phyloP scores from a whole-genome alignment of 75 land plant genomes.

The Pseudotsuga menziesii region DNA sequence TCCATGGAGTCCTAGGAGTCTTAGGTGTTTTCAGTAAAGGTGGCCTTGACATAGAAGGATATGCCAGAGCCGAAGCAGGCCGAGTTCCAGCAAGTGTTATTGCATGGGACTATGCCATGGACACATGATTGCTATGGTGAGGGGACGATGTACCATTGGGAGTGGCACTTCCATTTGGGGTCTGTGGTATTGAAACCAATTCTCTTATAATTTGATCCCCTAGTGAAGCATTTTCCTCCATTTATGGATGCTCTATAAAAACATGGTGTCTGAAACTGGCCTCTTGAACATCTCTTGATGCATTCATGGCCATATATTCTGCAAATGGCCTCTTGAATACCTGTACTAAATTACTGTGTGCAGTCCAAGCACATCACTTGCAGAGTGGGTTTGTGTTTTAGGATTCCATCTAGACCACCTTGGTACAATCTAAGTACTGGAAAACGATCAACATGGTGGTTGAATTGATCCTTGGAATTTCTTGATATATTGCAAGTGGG shows the following conservation, averaged over 20 bases:
- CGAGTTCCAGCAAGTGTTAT: constrained; percentile 10
- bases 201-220: constrained; percentile 14
- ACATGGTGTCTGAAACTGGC: constrained; percentile 12
- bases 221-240: background rate
- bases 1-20: constrained; percentile 23
- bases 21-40: constrained; percentile 8
- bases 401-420: background rate
- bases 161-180: background rate
- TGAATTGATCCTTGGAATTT: background rate
- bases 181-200: constrained; percentile 7
- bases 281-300: constrained; percentile 6
- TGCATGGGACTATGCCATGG: background rate
- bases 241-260: background rate
- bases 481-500: background rate
- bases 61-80: constrained; percentile 23
- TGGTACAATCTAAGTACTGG: background rate
- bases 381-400: background rate
- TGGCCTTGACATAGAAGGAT: constrained; percentile 23
- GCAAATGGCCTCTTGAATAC: no score
- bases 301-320: background rate
- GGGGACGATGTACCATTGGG: constrained; percentile 15
- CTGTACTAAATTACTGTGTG: background rate
- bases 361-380: background rate
- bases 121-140: constrained; percentile 10
- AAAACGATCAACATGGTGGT: background rate